Conservation (phyloP, 352 stramenopile species). For the Achlya hypogyna region DNA sequence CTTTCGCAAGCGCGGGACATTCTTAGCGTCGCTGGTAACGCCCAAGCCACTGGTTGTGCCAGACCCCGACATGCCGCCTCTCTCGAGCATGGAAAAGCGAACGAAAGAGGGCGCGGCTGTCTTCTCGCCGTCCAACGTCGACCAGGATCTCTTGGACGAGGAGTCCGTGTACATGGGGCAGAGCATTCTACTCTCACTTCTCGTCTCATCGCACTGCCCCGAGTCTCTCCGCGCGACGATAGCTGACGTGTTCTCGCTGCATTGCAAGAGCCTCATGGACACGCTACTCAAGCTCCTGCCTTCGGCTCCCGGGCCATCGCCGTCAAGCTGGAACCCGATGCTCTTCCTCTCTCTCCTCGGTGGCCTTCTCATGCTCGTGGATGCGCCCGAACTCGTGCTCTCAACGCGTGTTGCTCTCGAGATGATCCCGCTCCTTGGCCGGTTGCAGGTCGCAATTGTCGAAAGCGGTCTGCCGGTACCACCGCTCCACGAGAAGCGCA, state of each 20-base stretch:
- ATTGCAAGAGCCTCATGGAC: neutral
- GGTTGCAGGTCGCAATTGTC: neutral
- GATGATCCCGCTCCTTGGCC: neutral
- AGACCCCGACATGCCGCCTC: neutral
- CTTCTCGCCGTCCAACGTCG: neutral
- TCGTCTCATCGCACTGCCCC: neutral
- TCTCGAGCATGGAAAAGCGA: constrained; percentile 3
- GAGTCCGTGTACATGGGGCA: constrained; percentile 17
- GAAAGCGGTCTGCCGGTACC: neutral
- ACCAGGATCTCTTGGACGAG: constrained; percentile 11
- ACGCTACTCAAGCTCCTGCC: neutral
- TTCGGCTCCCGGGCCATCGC: neutral
- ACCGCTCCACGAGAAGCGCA: neutral
- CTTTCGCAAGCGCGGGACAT: neutral
- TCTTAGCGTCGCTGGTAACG: neutral
- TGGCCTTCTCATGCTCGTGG: neutral
- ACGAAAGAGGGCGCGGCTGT: neutral
- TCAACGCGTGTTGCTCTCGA: constrained; percentile 13
- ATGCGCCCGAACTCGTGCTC: neutral
- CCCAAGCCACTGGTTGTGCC: neutral
- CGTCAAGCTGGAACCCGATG: neutral
- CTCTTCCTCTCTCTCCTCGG: constrained; percentile 2
- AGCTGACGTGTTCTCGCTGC: neutral
- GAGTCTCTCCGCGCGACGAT: neutral
- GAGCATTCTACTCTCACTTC: constrained; percentile 14